Evolutionary conservation across 192 early-diverging fungal species (phyloP).

Genomic region (Coemansia sp.): DNA sequence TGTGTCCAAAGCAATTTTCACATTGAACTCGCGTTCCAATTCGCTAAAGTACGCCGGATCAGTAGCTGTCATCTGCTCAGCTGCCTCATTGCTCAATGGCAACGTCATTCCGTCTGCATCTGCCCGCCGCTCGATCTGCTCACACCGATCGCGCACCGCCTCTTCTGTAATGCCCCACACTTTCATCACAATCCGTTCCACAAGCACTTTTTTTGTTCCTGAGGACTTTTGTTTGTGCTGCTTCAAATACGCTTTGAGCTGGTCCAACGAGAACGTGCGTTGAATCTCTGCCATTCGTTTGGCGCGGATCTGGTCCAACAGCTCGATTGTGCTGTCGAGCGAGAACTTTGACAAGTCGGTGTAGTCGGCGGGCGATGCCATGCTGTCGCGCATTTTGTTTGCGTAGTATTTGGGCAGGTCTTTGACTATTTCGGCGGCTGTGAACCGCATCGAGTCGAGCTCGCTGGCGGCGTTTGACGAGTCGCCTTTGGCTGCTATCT

Average conservation of each 20-base stretch:
- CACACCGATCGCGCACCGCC: slow-evolving; percentile 13
- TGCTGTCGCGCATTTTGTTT: slow-evolving; percentile 1
- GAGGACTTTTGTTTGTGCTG: not conserved
- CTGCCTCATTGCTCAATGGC: slow-evolving; percentile 18
- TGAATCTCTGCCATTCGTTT: slow-evolving; percentile 12
- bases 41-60: slow-evolving; percentile 3
- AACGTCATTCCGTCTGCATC: slow-evolving; percentile 23
- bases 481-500: slow-evolving; percentile 8
- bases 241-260: slow-evolving; percentile 34
- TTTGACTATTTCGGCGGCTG: slow-evolving; percentile 20
- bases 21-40: slow-evolving; percentile 27
- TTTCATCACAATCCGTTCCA: slow-evolving; percentile 28
- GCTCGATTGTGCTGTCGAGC: not conserved
- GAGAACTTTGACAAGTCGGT: slow-evolving; percentile 13
- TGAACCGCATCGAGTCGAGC: slow-evolving; percentile 36
- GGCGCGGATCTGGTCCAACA: slow-evolving; percentile 12
- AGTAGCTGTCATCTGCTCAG: slow-evolving; percentile 5
- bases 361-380: not conserved
- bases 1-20: slow-evolving; percentile 12
- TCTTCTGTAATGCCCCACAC: slow-evolving; percentile 37
- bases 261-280: slow-evolving; percentile 15
- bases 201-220: slow-evolving; percentile 29
- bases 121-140: slow-evolving; percentile 2
- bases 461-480: slow-evolving; percentile 12
- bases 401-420: slow-evolving; percentile 23